phyloP scores from a whole-genome alignment of 495 filamentous ascomycete species.

The Podospora pseudopauciseta region DNA sequence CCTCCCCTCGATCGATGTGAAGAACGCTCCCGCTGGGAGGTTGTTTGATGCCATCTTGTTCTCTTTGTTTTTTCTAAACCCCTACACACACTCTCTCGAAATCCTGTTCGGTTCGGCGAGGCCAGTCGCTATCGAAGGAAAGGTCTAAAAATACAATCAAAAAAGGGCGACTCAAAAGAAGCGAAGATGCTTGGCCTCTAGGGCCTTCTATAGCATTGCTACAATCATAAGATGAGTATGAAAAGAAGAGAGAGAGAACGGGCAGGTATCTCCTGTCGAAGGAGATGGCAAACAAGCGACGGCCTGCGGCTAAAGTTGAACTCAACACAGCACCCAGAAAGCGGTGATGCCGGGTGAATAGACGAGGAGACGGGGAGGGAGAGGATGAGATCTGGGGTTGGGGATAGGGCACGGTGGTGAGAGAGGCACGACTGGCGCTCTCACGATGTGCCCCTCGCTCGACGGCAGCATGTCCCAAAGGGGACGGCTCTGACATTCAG shows the following conservation, averaged over 20 bases:
- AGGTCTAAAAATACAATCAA: conserved; percentile 9
- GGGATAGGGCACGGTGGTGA: conserved; percentile 15
- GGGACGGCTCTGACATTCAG: conserved; percentile 27
- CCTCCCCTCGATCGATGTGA: conserved; percentile 44
- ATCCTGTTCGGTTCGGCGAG: conserved; percentile 32
- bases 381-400: conserved; percentile 26
- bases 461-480: conserved; percentile 15
- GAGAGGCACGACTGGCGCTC: not conserved
- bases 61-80: conserved; percentile 21
- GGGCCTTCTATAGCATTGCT: conserved; percentile 40
- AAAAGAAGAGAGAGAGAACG: conserved; percentile 18
- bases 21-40: conserved; percentile 39
- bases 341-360: conserved; percentile 33
- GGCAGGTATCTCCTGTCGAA: conserved; percentile 23
- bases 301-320: conserved; percentile 31
- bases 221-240: conserved; percentile 37
- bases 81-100: conserved; percentile 10
- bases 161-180: conserved; percentile 30
- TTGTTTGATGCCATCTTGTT: conserved; percentile 32
- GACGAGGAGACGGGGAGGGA: conserved; percentile 26
- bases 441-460: conserved; percentile 4
- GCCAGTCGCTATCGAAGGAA: conserved; percentile 38
- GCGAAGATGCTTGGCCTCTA: conserved; percentile 32
- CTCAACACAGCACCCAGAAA: conserved; percentile 26
- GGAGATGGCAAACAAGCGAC: conserved; percentile 20